Percentiles rank a stretch among this genome's conserved stretches.
These are phyloP conservation scores for Nidularia pulvinata DNA, from an alignment of 768 basidiomycete genomes.

Conservation along the genomic window DNA sequence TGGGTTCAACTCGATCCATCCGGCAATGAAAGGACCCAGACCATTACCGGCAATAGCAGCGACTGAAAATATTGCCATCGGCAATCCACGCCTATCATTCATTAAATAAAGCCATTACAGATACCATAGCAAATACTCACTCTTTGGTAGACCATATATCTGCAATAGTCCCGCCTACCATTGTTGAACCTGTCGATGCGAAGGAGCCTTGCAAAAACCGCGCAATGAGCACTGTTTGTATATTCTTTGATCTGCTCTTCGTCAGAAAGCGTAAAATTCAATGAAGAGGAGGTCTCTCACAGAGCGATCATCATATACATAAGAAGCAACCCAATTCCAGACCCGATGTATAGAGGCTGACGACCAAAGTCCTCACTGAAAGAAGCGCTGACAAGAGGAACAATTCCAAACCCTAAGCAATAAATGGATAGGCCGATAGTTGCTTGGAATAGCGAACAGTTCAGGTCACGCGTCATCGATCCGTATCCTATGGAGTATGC, in stretches of 20 bases:
- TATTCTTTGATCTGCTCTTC: conserved; percentile 32
- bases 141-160: conserved; percentile 68
- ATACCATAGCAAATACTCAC: conserved; percentile 26
- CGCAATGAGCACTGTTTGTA: conserved; percentile 64
- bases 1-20: conserved; percentile 59
- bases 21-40: conserved; percentile 57
- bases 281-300: conserved; percentile 21
- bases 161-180: conserved; percentile 75
- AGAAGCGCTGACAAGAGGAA: conserved; percentile 64
- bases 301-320: conserved; percentile 49
- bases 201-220: conserved; percentile 68
- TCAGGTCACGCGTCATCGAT: conserved; percentile 52
- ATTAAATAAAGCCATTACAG: not conserved
- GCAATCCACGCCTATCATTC: conserved; percentile 63
- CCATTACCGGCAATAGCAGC: conserved; percentile 60
- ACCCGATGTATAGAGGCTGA: conserved; percentile 53
- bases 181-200: conserved; percentile 69
- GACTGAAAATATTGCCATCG: conserved; percentile 75
- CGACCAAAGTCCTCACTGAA: conserved; percentile 73
- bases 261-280: not conserved
- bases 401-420: conserved; percentile 56
- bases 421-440: conserved; percentile 51
- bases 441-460: conserved; percentile 40
- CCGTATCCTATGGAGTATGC: conserved; percentile 54
- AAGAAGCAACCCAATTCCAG: conserved; percentile 42